A percentile compares a stretch with the other conserved stretches of the same genome.
Evolutionary conservation across 164 flowering plant genomes (phyloP).

Genomic region (Paratinospora sagittata): DNA sequence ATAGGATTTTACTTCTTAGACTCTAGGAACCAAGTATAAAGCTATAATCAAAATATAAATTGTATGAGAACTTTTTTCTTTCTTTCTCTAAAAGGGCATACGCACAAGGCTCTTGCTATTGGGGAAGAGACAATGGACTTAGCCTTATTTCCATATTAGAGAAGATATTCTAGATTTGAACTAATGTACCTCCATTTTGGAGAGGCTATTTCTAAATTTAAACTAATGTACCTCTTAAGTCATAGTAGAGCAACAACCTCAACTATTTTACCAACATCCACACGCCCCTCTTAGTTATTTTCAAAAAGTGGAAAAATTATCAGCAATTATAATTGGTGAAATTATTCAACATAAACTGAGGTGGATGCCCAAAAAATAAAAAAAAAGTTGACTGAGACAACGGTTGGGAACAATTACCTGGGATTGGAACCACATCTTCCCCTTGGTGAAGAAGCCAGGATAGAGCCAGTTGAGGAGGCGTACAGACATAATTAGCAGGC

Average conservation of each 20-base stretch:
- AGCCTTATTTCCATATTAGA: too few species aligned
- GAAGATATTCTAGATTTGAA: too few species aligned
- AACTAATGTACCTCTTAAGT: too few species aligned
- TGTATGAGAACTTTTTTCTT: not conserved
- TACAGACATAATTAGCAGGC: conserved; percentile 2
- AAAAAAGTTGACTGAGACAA: too few species aligned
- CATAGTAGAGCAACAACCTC: too few species aligned
- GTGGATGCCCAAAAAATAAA: too few species aligned
- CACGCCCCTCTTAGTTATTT: not conserved
- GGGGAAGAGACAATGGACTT: too few species aligned
- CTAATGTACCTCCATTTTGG: too few species aligned
- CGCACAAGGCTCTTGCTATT: too few species aligned
- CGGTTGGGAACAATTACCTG: not conserved
- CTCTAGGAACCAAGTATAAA: not conserved
- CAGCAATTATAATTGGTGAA: not conserved
- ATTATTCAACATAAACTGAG: too few species aligned
- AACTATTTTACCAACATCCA: not conserved
- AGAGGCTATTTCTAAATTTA: too few species aligned
- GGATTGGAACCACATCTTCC: not conserved
- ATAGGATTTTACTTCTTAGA: not conserved
- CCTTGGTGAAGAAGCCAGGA: conserved; percentile 6
- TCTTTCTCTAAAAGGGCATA: not conserved
- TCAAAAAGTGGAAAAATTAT: not conserved
- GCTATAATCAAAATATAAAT: not conserved
- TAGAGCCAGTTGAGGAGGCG: conserved; percentile 5